A percentile compares a stretch with the other conserved stretches of the same genome.
These are phyloP conservation scores for Saposhnikovia divaricata DNA, from an alignment of 129 eudicot species.

Conservation along the genomic window DNA sequence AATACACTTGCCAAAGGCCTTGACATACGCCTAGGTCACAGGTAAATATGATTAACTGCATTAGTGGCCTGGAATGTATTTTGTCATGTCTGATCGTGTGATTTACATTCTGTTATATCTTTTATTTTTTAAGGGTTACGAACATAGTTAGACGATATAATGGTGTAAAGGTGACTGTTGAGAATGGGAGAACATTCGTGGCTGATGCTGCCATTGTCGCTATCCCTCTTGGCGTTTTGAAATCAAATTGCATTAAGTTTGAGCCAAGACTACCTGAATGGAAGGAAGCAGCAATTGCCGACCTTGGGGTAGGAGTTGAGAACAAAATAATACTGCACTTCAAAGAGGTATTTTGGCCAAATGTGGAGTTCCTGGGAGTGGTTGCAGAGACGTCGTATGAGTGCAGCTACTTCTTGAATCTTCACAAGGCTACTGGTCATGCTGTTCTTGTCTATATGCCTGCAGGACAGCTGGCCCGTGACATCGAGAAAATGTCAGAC, in stretches of 20 bases:
- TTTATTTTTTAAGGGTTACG: constrained; percentile 42
- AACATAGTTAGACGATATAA: constrained; percentile 45
- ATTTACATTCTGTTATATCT: neutral
- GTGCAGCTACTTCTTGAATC: constrained; percentile 92
- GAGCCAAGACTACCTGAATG: constrained; percentile 91
- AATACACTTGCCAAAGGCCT: constrained; percentile 95
- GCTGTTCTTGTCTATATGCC: constrained; percentile 96
- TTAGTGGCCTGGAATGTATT: neutral
- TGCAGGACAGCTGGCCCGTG: constrained; percentile 85
- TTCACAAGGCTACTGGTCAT: constrained; percentile 95
- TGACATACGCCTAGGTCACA: constrained; percentile 69
- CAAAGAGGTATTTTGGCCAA: constrained; percentile 90
- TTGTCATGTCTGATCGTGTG: constrained; percentile 6
- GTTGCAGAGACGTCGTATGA: constrained; percentile 72
- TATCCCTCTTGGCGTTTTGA: constrained; percentile 85
- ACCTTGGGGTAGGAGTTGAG: constrained; percentile 91
- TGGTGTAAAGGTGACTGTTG: constrained; percentile 75
- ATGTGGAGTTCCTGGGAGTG: constrained; percentile 96
- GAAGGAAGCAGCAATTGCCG: constrained; percentile 87
- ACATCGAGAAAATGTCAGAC: constrained; percentile 81
- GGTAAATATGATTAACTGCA: constrained; percentile 26
- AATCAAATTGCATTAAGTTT: constrained; percentile 55
- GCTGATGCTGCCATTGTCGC: constrained; percentile 92
- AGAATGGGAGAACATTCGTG: constrained; percentile 59
- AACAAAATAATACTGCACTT: constrained; percentile 84